Conservation (phyloP, 1,284 basidiomycete species). For the Ganoderma leucocontextum region DNA sequence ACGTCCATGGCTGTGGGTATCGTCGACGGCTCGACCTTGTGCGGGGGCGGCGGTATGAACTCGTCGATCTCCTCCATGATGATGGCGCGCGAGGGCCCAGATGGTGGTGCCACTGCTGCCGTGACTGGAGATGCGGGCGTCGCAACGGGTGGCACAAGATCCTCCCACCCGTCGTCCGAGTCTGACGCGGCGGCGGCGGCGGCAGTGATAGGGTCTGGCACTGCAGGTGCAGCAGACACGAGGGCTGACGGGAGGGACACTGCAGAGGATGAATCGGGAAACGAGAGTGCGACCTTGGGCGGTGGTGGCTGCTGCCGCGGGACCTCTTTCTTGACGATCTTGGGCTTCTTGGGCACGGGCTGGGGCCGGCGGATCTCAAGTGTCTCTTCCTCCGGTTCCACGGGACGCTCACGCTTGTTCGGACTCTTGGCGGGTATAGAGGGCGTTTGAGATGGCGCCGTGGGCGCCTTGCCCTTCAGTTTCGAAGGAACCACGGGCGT, state of each 20-base stretch:
- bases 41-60: slow-evolving; percentile 23
- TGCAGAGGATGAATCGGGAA: slow-evolving; percentile 34
- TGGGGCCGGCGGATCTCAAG: slow-evolving; percentile 46
- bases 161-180: slow-evolving; percentile 62
- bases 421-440: slow-evolving; percentile 17
- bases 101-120: neutral
- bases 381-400: slow-evolving; percentile 52
- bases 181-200: slow-evolving; percentile 46
- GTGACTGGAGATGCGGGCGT: slow-evolving; percentile 22
- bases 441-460: slow-evolving; percentile 9
- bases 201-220: slow-evolving; percentile 29
- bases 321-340: slow-evolving; percentile 22
- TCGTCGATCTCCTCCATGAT: slow-evolving; percentile 40
- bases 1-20: slow-evolving; percentile 29
- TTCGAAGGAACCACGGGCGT: slow-evolving; percentile 6
- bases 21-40: neutral
- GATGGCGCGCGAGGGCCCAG: slow-evolving; percentile 28
- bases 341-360: slow-evolving; percentile 25
- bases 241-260: slow-evolving; percentile 31
- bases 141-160: slow-evolving; percentile 32
- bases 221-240: slow-evolving; percentile 20
- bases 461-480: slow-evolving; percentile 6
- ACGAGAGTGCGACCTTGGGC: slow-evolving; percentile 44
- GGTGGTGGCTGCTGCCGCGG: slow-evolving; percentile 45
- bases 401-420: slow-evolving; percentile 39